Evolutionary conservation across 1,284 basidiomycete species (phyloP).

Genomic region (Trichosporon ovoides): DNA sequence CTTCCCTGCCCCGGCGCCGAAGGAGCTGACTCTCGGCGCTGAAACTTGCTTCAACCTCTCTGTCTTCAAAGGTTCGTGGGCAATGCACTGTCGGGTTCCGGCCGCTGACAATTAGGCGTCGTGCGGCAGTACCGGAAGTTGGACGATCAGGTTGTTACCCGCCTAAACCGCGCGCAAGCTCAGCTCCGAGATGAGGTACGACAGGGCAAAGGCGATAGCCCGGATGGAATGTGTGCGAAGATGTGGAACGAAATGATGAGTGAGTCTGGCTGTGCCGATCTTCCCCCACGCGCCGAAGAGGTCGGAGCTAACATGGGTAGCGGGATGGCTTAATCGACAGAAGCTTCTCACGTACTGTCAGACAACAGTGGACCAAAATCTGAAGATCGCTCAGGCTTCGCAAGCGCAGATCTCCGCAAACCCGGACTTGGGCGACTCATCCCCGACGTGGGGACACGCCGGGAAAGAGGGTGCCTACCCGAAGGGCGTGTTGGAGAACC

Average conservation of each 20-base stretch:
- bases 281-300: no score
- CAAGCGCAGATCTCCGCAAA: constrained; percentile 12
- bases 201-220: constrained; percentile 35
- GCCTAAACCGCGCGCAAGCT: constrained; percentile 74
- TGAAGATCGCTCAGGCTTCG: background rate
- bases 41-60: constrained; percentile 68
- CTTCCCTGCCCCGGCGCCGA: constrained; percentile 42
- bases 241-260: constrained; percentile 78
- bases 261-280: no score
- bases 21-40: constrained; percentile 38
- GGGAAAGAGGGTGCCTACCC: constrained; percentile 46
- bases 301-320: constrained; percentile 47
- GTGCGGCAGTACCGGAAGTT: constrained; percentile 76
- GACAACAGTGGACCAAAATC: constrained; percentile 56
- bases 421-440: background rate
- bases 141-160: constrained; percentile 74
- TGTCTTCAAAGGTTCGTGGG: constrained; percentile 70
- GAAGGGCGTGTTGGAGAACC: constrained; percentile 61
- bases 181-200: constrained; percentile 61
- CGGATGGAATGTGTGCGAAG: constrained; percentile 63
- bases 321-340: constrained; percentile 74
- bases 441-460: background rate
- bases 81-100: background rate
- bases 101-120: constrained; percentile 56
- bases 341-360: constrained; percentile 75